Evolutionary conservation across 352 stramenopile species (phyloP).

Genomic region (Phytophthora rubi): DNA sequence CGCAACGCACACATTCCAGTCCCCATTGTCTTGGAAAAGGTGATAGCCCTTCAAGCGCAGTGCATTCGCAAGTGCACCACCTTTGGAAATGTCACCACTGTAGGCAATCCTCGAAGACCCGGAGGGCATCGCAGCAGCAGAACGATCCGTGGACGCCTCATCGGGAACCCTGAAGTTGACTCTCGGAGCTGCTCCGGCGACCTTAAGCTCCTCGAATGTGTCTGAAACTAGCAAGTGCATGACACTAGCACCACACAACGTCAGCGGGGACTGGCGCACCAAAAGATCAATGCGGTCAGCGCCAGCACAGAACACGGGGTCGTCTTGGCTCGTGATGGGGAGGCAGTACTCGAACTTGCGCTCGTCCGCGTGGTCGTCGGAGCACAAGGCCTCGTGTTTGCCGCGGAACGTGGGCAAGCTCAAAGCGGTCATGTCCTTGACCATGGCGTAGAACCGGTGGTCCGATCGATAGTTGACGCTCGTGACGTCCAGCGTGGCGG

Average conservation of each 20-base stretch:
- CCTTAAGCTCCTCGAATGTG: conserved; percentile 18
- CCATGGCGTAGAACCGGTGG: conserved; percentile 18
- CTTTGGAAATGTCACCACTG: conserved; percentile 9
- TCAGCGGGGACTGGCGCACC: conserved; percentile 23
- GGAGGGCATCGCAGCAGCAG: neutral
- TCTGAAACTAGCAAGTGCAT: conserved; percentile 41
- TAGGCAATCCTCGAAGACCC: conserved; percentile 50
- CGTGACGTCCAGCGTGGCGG: conserved; percentile 1
- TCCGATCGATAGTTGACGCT: conserved; percentile 17
- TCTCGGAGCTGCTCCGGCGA: conserved; percentile 20
- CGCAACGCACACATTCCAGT: conserved; percentile 39
- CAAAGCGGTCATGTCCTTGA: conserved; percentile 13
- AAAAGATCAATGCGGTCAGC: conserved; percentile 53
- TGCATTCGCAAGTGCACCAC: conserved; percentile 5
- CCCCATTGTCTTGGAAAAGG: conserved; percentile 26
- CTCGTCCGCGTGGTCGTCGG: neutral
- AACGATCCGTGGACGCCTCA: conserved; percentile 26
- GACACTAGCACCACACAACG: conserved; percentile 38
- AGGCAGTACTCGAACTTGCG: conserved; percentile 42
- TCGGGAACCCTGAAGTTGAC: conserved; percentile 43
- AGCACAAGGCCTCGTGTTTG: conserved; percentile 19
- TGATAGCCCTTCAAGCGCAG: conserved; percentile 48
- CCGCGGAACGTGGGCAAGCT: conserved; percentile 24
- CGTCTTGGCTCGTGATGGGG: conserved; percentile 49
- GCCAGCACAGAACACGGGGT: conserved; percentile 42